phyloP scores from a whole-genome alignment of 768 basidiomycete species.

The Hortiboletus campestris region DNA sequence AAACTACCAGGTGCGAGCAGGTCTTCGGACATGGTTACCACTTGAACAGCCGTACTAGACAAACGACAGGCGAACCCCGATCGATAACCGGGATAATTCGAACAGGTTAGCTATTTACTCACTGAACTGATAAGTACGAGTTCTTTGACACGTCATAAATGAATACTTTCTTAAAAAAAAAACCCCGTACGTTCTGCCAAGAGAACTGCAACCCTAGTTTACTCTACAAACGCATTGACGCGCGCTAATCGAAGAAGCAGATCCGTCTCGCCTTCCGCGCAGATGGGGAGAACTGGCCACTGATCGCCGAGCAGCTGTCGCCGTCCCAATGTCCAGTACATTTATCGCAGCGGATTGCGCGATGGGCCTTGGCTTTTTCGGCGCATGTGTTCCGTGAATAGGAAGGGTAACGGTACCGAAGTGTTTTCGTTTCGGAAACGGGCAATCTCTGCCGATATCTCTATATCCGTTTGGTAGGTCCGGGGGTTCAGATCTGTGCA shows the following conservation, averaged over 20 bases:
- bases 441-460: slow-evolving; percentile 2
- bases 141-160: too few species aligned
- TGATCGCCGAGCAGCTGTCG: too few species aligned
- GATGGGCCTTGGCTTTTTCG: too few species aligned
- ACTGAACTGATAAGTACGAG: background rate
- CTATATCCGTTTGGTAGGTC: background rate
- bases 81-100: background rate
- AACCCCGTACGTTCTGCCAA: too few species aligned
- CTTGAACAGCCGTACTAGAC: background rate
- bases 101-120: background rate
- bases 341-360: too few species aligned
- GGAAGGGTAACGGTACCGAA: background rate
- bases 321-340: too few species aligned
- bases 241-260: too few species aligned
- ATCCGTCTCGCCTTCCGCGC: too few species aligned
- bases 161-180: too few species aligned
- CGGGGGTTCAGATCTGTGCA: background rate
- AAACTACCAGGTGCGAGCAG: background rate
- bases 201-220: too few species aligned
- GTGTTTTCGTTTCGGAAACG: slow-evolving; percentile 17
- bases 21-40: background rate
- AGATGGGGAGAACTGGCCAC: too few species aligned
- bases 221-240: too few species aligned
- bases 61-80: background rate
- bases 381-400: background rate